phyloP scores from a whole-genome alignment of 495 filamentous ascomycete genomes.

The Margaritispora aquatica region DNA sequence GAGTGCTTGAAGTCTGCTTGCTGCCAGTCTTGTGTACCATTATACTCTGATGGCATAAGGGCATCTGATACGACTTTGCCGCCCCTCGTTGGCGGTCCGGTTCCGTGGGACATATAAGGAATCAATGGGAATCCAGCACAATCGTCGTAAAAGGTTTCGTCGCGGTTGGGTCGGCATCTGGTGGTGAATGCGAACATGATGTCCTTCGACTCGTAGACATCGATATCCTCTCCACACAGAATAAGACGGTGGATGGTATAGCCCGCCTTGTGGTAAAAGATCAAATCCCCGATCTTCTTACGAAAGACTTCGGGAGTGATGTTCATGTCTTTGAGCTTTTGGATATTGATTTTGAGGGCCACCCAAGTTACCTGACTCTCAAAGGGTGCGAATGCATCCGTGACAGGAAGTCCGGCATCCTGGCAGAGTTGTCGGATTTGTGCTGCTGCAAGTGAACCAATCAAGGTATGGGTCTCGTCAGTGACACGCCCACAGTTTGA shows the following conservation, averaged over 20 bases:
- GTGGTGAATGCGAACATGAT: conserved; percentile 40
- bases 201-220: conserved; percentile 23
- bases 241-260: conserved; percentile 34
- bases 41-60: conserved; percentile 32
- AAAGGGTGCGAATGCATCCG: conserved; percentile 33
- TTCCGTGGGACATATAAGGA: conserved; percentile 32
- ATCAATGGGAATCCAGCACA: conserved; percentile 33
- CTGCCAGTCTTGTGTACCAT: conserved; percentile 27
- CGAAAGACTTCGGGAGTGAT: conserved; percentile 27
- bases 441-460: conserved; percentile 34
- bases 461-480: conserved; percentile 30
- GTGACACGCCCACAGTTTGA: conserved; percentile 29
- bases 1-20: conserved; percentile 31
- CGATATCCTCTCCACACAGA: conserved; percentile 35
- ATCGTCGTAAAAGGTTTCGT: conserved; percentile 36
- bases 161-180: conserved; percentile 30
- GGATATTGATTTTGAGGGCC: conserved; percentile 30
- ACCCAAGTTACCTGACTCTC: conserved; percentile 38
- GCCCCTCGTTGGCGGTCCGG: conserved; percentile 22
- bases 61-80: conserved; percentile 38
- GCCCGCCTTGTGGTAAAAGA: conserved; percentile 34
- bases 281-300: conserved; percentile 27
- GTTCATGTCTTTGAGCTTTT: conserved; percentile 28
- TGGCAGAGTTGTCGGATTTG: conserved; percentile 35
- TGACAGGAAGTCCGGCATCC: conserved; percentile 29